Percentiles rank a stretch among this genome's conserved stretches.
Evolutionary conservation across 306 rosid genomes (phyloP).

Genomic region (Acacia acuminata): DNA sequence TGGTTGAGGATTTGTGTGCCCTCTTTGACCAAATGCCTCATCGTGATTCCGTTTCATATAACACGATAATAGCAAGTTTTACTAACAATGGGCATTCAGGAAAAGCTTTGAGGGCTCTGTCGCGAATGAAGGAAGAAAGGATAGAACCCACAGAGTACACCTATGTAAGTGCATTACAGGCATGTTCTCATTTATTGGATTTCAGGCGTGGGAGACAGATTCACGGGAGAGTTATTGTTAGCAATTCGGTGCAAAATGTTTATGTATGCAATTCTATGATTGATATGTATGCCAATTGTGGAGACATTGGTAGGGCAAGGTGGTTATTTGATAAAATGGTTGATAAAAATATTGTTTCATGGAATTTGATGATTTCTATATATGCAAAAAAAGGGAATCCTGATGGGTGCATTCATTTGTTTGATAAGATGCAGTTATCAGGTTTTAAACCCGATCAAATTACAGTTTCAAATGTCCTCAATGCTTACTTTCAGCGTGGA

Average conservation of each 20-base stretch:
- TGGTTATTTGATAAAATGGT: constrained; percentile 51
- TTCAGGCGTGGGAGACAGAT: constrained; percentile 58
- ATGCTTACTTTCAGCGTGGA: constrained; percentile 43
- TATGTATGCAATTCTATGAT: constrained; percentile 43
- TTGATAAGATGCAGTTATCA: constrained; percentile 41
- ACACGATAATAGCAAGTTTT: constrained; percentile 53
- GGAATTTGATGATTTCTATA: constrained; percentile 50
- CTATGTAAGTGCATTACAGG: constrained; percentile 59
- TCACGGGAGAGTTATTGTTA: constrained; percentile 51
- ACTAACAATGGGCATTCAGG: constrained; percentile 45
- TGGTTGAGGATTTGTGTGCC: constrained; percentile 36
- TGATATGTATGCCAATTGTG: constrained; percentile 54
- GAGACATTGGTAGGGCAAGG: constrained; percentile 43
- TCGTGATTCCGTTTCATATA: constrained; percentile 58
- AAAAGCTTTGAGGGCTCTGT: constrained; percentile 43
- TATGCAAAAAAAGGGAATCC: constrained; percentile 47
- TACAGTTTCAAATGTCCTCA: constrained; percentile 47
- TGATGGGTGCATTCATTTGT: constrained; percentile 45
- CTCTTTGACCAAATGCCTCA: constrained; percentile 56
- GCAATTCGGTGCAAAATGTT: constrained; percentile 32
- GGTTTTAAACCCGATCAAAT: constrained; percentile 50
- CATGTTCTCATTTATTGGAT: constrained; percentile 55
- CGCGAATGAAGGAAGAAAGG: constrained; percentile 56
- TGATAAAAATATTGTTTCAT: constrained; percentile 51
- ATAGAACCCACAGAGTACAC: constrained; percentile 53